Percentiles rank a stretch among this genome's conserved stretches.
Evolutionary conservation across 176 grass and related monocot genomes (phyloP).

Genomic region (Juncus inflexus): DNA sequence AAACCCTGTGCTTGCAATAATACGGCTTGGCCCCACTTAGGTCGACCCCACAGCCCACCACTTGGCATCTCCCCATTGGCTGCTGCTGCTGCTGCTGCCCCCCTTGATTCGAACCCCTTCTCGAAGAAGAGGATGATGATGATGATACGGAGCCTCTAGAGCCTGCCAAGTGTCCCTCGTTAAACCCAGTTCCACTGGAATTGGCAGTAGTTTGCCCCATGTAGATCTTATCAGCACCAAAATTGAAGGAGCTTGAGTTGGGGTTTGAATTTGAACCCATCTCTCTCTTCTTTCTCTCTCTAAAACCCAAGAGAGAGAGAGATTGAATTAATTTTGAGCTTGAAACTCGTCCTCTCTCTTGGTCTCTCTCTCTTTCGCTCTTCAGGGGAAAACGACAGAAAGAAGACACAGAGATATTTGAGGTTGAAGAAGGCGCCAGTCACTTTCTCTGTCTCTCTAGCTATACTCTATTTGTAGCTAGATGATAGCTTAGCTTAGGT

Average conservation of each 20-base stretch:
- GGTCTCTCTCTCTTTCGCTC: not conserved
- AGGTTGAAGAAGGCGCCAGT: not conserved
- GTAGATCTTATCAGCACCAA: conserved; percentile 14
- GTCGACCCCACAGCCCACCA: conserved; percentile 62
- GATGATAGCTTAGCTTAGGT: no score
- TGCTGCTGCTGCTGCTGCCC: conserved; percentile 7
- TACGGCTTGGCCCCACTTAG: conserved; percentile 54
- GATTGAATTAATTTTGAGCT: no score
- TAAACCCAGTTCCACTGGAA: not conserved
- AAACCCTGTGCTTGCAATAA: conserved; percentile 89
- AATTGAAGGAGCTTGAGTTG: conserved; percentile 20
- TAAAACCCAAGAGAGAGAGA: no score
- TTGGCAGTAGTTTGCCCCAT: conserved; percentile 7
- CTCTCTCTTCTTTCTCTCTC: conserved; percentile 1
- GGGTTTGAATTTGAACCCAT: conserved; percentile 24
- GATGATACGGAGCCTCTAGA: conserved; percentile 1
- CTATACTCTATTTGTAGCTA: no score
- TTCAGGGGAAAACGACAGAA: not conserved
- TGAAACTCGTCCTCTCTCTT: not conserved
- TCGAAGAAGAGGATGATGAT: not conserved
- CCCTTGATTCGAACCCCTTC: not conserved
- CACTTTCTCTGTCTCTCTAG: conserved; percentile 4
- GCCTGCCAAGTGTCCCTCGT: not conserved
- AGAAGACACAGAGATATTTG: not conserved
- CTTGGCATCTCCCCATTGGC: conserved; percentile 60